Base-by-base conservation (phyloP, 2,329 filamentous ascomycete species). In the Microsporum ferrugineum region DNA sequence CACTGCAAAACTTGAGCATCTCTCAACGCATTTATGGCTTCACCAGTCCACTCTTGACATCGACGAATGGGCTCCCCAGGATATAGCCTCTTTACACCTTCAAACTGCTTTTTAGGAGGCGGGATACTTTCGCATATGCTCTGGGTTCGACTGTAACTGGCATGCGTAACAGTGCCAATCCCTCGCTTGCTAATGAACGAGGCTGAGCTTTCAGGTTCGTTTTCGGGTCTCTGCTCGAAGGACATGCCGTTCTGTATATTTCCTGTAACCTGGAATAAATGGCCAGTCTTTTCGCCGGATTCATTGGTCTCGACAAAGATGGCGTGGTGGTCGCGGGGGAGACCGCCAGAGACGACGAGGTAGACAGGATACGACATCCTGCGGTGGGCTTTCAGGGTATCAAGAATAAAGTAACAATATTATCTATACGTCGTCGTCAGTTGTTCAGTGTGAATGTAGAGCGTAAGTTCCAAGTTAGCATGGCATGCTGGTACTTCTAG, bases 41-140 rank as follows among this genome's bases (percentile, higher is more conserved):
- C 70, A 1, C 57, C 61, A 3, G 67, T 68, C 70, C 70, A 72
- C 62, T 73, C 70, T 61, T 71, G 69, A 57, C 70, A 72, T 29
- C 68, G 64, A 56, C 68, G 63, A 47, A 70, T 49, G 1, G 63
- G 63, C 56, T 65, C 59, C 36, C 60, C 51, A 6, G 68, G 69
- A 63, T 66, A 69, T n/a, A 73, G 60, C 55, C 66, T 59, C 23
- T 59, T 66, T 2, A 66, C 31, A 27, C 69, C 68, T 2, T 71
- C 56, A 47, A 71, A 72, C 58, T 72, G 69, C 62, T 72, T 72
- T 59, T 67, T 67, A 7, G 70, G 69, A 41, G 66, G 63, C 34
- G 64, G 64, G 2, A 70, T 63, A 2, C 12, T 55, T 33, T 60
- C 63, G 29, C 45, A 51, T 51, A 51, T 51, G 2, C 2, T 3